These are phyloP conservation scores for Solanum megistacrolobum DNA, from an alignment of 257 asterid genomes.

Conservation along the genomic window DNA sequence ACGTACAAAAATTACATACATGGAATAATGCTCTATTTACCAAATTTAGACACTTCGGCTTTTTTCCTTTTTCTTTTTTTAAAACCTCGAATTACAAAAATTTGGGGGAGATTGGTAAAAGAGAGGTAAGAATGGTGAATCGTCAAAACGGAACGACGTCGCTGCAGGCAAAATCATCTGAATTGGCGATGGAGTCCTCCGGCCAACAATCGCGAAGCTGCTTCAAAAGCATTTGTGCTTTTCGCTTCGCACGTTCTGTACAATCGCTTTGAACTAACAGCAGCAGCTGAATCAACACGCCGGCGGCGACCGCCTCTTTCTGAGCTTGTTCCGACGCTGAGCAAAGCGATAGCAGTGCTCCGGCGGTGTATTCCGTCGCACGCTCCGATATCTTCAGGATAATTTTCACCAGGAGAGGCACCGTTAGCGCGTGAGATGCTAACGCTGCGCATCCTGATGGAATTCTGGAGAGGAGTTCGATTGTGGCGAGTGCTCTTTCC, in stretches of 20 bases:
- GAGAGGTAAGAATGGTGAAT: neutral
- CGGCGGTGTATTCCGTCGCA: slow-evolving; percentile 96
- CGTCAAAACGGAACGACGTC: slow-evolving; percentile 64
- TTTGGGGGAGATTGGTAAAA: neutral
- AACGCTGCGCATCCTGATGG: slow-evolving; percentile 72
- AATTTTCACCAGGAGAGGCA: slow-evolving; percentile 66
- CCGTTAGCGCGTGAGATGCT: slow-evolving; percentile 66
- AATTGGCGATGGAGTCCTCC: slow-evolving; percentile 38
- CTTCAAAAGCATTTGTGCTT: slow-evolving; percentile 91
- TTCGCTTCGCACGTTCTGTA: slow-evolving; percentile 90
- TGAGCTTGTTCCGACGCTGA: slow-evolving; percentile 60
- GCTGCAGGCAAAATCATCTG: slow-evolving; percentile 61
- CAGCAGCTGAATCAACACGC: slow-evolving; percentile 69
- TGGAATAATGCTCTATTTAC: slow-evolving; percentile 19
- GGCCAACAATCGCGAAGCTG: slow-evolving; percentile 84
- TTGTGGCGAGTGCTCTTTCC: slow-evolving; percentile 92
- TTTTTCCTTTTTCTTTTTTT: neutral
- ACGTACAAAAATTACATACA: slow-evolving; percentile 33
- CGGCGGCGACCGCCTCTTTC: slow-evolving; percentile 67
- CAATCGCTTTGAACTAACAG: slow-evolving; percentile 91
- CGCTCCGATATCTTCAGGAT: slow-evolving; percentile 74
- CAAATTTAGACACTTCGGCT: neutral
- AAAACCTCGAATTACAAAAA: neutral
- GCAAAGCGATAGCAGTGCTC: slow-evolving; percentile 75
- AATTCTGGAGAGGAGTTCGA: slow-evolving; percentile 82